A percentile compares a stretch with the other conserved stretches of the same genome.
phyloP scores from a whole-genome alignment of 2,329 filamentous ascomycete species.

The Hypoxylon sp. region DNA sequence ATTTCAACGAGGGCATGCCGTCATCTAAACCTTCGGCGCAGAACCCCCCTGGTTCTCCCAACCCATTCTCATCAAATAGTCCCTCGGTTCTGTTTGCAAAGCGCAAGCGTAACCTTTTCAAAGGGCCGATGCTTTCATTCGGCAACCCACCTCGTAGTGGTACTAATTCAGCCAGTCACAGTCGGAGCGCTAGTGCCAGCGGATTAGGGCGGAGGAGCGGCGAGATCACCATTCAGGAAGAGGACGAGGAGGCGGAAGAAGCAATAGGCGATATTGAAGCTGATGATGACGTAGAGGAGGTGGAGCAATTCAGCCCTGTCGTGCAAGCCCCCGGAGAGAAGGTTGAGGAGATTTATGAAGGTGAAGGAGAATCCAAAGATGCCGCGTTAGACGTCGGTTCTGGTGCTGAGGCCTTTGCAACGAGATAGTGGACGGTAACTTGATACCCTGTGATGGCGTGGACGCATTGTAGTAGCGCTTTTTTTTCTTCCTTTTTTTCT shows the following conservation, averaged over 20 bases:
- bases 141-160: conserved; percentile 56
- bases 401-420: not conserved
- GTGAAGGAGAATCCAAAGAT: conserved; percentile 34
- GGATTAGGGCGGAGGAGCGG: conserved; percentile 76
- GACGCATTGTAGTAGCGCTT: conserved; percentile 29
- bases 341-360: conserved; percentile 54
- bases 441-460: conserved; percentile 35
- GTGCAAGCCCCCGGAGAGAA: conserved; percentile 50
- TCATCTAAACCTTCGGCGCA: conserved; percentile 52
- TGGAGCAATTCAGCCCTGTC: conserved; percentile 54
- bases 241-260: conserved; percentile 66
- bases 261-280: conserved; percentile 43
- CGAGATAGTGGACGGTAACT: conserved; percentile 20
- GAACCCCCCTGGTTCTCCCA: conserved; percentile 66
- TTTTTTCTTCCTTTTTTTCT: conserved; percentile 13
- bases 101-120: conserved; percentile 84
- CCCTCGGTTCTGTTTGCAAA: conserved; percentile 79
- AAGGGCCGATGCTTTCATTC: conserved; percentile 78
- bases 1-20: conserved; percentile 72
- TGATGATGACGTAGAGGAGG: conserved; percentile 53
- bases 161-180: conserved; percentile 56
- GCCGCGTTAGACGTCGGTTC: conserved; percentile 4
- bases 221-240: conserved; percentile 80
- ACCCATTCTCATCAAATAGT: conserved; percentile 69
- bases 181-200: conserved; percentile 72